Base-by-base conservation (phyloP, 2,329 filamentous ascomycete genomes). In the Eutypa lata region DNA sequence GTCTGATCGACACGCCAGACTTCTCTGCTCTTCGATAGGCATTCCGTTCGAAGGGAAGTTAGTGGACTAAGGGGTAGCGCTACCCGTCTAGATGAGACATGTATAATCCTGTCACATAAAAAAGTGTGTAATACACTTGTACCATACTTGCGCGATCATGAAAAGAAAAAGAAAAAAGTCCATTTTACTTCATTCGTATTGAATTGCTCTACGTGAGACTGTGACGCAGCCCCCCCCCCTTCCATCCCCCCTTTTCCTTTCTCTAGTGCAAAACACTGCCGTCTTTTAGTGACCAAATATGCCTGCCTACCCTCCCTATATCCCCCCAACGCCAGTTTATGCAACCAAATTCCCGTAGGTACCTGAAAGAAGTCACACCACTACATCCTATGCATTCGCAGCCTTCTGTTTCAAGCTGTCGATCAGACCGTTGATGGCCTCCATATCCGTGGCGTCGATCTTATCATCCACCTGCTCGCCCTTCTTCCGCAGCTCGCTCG, bases 391-490 rank as follows among this genome's bases (percentile, higher is more conserved):
- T 22, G 67, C 64, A 51, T 66, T 68, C 60, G 71, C 68, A 26
- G 73, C 75, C 63, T 76, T 78, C 47, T 83, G 78, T 62, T 81
- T 83, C 55, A 96, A 73, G 33, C 76, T 81, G 49, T 82, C 76
- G 68, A 96, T 90, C 47, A 96, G 74, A 28, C 71, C 75, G 70
- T 97, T 90, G 40, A 96, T 85, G 7, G 84, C 86, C 50, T 91
- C 89, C 94, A 97, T 97, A 69, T 97, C 86, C 19, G 74, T 76
- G 0, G 93, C 91, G 66, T 96, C 89, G n/a, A 93, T 74, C 61
- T 84, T 85, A 18, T 70, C 76, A 28, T 78, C 76, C 6, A 72
- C 71, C 1, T 70, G 70, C 65, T 84, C 80, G 48, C 84, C 82
- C 47, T 75, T 71, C 63, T 82, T 82, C 19, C 70, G 72, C 64